Conservation (phyloP, 2,329 filamentous ascomycete genomes). For the Pezicula neosporulosa region DNA sequence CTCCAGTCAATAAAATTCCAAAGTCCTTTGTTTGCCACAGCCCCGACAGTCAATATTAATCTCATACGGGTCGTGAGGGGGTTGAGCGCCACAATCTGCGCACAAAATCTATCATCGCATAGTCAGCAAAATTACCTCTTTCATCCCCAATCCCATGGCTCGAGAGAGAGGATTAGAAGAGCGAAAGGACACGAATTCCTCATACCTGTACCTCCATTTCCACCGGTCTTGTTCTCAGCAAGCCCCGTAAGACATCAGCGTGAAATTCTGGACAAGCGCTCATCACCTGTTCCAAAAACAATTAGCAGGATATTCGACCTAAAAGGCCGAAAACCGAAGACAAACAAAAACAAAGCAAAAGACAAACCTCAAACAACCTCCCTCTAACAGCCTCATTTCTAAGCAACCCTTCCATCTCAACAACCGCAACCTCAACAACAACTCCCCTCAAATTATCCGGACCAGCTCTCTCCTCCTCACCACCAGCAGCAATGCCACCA, state of each 20-base stretch:
- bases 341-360: too few species aligned
- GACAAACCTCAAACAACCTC: slow-evolving; percentile 8
- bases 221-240: slow-evolving; percentile 1
- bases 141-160: background rate
- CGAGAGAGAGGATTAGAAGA: too few species aligned
- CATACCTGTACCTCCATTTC: background rate
- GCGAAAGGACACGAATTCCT: too few species aligned
- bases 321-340: too few species aligned
- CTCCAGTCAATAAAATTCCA: slow-evolving; percentile 4
- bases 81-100: slow-evolving; percentile 16
- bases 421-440: slow-evolving; percentile 14
- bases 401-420: slow-evolving; percentile 13
- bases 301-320: too few species aligned
- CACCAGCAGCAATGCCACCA: too few species aligned
- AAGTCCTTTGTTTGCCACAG: slow-evolving; percentile 9
- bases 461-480: background rate
- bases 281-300: background rate
- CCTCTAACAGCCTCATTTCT: slow-evolving; percentile 1
- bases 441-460: slow-evolving; percentile 6
- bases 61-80: slow-evolving; percentile 11
- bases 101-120: slow-evolving; percentile 5
- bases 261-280: slow-evolving; percentile 14
- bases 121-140: background rate
- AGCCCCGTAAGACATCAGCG: slow-evolving; percentile 9
- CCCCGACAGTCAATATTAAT: slow-evolving; percentile 9